Conservation (phyloP, 805 yeast species). For the Kluyveromyces siamensis region DNA sequence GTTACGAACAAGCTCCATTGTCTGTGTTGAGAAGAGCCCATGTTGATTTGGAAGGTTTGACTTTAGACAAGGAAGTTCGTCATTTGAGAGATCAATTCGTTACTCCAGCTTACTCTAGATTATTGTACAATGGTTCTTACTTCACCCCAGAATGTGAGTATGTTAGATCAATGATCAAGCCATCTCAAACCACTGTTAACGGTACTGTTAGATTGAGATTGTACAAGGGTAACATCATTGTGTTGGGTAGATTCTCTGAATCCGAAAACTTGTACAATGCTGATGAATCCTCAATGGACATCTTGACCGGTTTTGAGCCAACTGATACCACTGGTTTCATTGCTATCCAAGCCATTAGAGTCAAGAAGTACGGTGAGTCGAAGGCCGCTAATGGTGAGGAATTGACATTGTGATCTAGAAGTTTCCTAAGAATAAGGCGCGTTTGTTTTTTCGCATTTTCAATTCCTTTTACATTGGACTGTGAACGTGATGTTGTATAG, state of each 20-base stretch:
- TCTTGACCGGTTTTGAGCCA: constrained; percentile 94
- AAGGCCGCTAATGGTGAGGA: constrained; percentile 69
- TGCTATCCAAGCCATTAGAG: constrained; percentile 96
- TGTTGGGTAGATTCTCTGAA: constrained; percentile 89
- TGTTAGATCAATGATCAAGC: constrained; percentile 85
- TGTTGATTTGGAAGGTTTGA: constrained; percentile 93
- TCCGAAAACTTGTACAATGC: constrained; percentile 97
- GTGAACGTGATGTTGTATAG: background rate
- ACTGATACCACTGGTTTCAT: constrained; percentile 96
- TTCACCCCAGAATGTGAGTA: constrained; percentile 98
- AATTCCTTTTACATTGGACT: background rate
- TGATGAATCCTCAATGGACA: constrained; percentile 98
- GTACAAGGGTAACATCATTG: constrained; percentile 79
- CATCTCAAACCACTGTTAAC: constrained; percentile 91
- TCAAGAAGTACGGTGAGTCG: constrained; percentile 95
- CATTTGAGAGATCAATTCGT: constrained; percentile 94
- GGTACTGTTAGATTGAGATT: constrained; percentile 91
- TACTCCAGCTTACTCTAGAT: constrained; percentile 81
- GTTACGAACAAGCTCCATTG: constrained; percentile 98
- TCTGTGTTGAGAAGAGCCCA: constrained; percentile 90
- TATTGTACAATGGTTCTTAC: constrained; percentile 94
- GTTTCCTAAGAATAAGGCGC: background rate
- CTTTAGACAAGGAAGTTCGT: constrained; percentile 95
- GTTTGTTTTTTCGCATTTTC: background rate
- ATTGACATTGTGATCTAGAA: constrained; percentile 26